Percentiles rank a stretch among this genome's conserved stretches.
Evolutionary conservation across 495 filamentous ascomycete species (phyloP).

Genomic region (Xylaria longipes): DNA sequence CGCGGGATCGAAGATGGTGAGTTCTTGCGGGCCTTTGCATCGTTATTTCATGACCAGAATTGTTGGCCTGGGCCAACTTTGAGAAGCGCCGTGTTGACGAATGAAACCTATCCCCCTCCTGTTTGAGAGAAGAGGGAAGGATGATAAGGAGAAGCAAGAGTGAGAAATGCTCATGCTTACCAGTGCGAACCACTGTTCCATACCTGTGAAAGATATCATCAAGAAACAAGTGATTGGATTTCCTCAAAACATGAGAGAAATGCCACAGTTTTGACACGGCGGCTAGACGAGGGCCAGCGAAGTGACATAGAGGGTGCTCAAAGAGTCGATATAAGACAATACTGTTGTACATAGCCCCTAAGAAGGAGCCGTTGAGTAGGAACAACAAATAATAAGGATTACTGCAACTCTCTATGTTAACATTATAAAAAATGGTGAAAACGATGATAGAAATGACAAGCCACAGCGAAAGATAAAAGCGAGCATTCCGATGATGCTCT

Average conservation of each 20-base stretch:
- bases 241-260: constrained; percentile 7
- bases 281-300: constrained; percentile 45
- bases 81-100: not conserved
- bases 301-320: constrained; percentile 46
- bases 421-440: not conserved
- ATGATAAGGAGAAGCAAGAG: too few relatives aligned
- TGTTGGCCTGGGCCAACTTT: not conserved
- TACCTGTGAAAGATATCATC: constrained; percentile 12
- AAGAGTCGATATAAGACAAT: constrained; percentile 49
- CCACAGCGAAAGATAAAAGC: not conserved
- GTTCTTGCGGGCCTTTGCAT: constrained; percentile 21
- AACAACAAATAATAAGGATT: not conserved
- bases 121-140: too few relatives aligned
- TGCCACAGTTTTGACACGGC: constrained; percentile 42
- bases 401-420: too few relatives aligned
- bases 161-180: constrained; percentile 1
- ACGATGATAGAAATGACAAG: not conserved
- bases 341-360: constrained; percentile 39
- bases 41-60: not conserved
- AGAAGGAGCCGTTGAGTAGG: constrained; percentile 11
- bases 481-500: constrained; percentile 21
- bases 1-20: constrained; percentile 16
- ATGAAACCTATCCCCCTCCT: too few relatives aligned
- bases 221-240: constrained; percentile 14
- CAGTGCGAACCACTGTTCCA: constrained; percentile 20